Evolutionary conservation across 495 filamentous ascomycete species (phyloP), one percentile per base, ranked within the genome.

Genomic region (Trichoderma erinaceum): DNA sequence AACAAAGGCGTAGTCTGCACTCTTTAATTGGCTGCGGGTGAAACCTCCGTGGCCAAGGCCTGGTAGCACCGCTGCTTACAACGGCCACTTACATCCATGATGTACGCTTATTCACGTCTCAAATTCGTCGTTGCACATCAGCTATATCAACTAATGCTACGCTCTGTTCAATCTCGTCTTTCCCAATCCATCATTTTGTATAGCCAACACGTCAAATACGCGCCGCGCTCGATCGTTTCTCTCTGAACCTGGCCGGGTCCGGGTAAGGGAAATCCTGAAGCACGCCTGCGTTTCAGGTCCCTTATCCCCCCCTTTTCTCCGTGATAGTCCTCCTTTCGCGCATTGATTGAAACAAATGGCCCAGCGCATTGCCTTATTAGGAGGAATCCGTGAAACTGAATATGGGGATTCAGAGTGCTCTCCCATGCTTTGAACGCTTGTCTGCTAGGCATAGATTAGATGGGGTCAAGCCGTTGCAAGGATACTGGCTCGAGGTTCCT

Each of bases 231-330:
- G 16, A 16, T 25, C 21, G 16, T 25, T n/a, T 25, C 21, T 21
- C 21, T 21, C 50, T 25, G 7, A 23, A n/a, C 21, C 50, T 56
- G 50, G 50, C 56, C 23, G 10, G 25, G 23, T 8, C 56, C 56
- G 23, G 56, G 32, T 27, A 25, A 32, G 25, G 56, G 56, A 38
- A 38, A 27, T 61, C 25, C 56, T 61, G 56, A 61, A 61, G 56
- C 56, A 61, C 56, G 56, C 56, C 56, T 61, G 56, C 56, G 56
- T 61, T 61, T 61, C 56, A 61, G 56, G 56, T 61, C 56, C 56
- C 23, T 21, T 61, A 25, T 6, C 50, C 50, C 48, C 52, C 52
- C 56, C 56, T 25, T 61, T 61, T 61, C 56, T 61, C 56, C 56
- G 56, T 61, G 11, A 61, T 2, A 8, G 56, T 25, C 50, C 25